phyloP scores from a whole-genome alignment of 2,329 filamentous ascomycete genomes.

The Pseudogymnoascus sp. region DNA sequence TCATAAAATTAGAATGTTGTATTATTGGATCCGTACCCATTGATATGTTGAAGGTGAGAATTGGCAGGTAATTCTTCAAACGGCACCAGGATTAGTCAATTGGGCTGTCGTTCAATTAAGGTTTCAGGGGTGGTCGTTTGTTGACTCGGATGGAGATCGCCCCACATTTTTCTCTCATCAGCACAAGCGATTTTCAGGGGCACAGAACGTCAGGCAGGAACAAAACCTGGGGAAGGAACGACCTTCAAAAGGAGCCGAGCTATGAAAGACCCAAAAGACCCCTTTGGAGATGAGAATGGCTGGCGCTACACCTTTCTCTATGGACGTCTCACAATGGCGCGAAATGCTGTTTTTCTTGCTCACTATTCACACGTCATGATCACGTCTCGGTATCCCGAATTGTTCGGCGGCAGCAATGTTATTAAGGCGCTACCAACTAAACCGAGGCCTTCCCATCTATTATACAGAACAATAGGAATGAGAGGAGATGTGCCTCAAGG shows the following conservation, averaged over 20 bases:
- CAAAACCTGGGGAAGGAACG: not conserved
- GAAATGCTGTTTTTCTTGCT: not conserved
- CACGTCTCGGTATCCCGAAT: not conserved
- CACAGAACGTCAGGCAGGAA: not conserved
- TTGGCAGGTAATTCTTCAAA: not conserved
- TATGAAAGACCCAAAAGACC: not conserved
- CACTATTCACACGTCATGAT: not conserved
- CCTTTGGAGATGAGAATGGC: not conserved
- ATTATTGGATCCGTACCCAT: not conserved
- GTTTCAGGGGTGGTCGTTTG: not conserved
- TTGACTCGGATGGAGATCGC: not conserved
- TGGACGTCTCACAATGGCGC: not conserved
- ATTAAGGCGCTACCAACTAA: not conserved
- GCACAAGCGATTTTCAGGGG: not conserved
- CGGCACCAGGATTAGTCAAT: not conserved
- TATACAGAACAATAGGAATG: not conserved
- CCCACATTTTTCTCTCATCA: not conserved
- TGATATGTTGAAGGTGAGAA: not conserved
- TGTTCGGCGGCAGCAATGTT: not conserved
- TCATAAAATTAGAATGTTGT: not conserved
- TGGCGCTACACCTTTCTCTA: not conserved
- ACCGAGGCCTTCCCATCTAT: not conserved
- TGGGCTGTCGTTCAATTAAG: not conserved
- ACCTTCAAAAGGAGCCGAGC: not conserved
- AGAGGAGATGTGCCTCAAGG: not conserved